Base-by-base conservation (phyloP, 257 asterid genomes). In the Leonotis leonurus region DNA sequence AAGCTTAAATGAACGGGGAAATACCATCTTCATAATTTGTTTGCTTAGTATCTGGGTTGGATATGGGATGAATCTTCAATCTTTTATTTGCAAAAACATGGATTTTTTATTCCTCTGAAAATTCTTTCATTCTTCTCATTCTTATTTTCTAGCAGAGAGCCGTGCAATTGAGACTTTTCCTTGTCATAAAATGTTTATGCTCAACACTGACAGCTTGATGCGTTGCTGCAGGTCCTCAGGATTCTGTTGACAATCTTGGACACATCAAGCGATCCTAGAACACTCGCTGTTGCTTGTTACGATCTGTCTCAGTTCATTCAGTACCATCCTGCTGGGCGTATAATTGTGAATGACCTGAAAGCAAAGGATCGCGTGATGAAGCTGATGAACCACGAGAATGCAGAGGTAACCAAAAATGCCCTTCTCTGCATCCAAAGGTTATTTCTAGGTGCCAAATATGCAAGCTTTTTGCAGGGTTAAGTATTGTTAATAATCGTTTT, bases 351-450 rank as follows among this genome's bases (percentile, higher is more conserved):
- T 0, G 94, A 91, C 80, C 92, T 91, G 75, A 91, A 91, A 80
- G 95, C 98, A 1, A 91, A 91, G 79, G 96, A 91, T 5, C 87
- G 89, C 30, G 96, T 89, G 70, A 88, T 91, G 98, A 91, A 91
- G 78, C 59, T 91, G 82, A 81, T 91, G 94, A 88, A 84, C 86
- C 95, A 91, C 48, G 93, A 80, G 68, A 80, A 83, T 27, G 71
- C 85, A 6, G 98, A 91, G 84, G 98, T 91, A 25, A 91, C 98
- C 36, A 91, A 86, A 58, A 91, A 91, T 39, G 93, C 98, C 54
- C 62, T 91, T 71, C 95, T 91, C 63, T 91, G 96, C 87, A 85
- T 91, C 74, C 98, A 91, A 68, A 84, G 96, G 95, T 84, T 91
- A 50, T 83, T 91, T 66, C 88, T 91, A 24, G 96, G 98, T 44